These are phyloP conservation scores for Komagataella ulmi DNA, from an alignment of 805 yeast genomes.

Conservation along the genomic window DNA sequence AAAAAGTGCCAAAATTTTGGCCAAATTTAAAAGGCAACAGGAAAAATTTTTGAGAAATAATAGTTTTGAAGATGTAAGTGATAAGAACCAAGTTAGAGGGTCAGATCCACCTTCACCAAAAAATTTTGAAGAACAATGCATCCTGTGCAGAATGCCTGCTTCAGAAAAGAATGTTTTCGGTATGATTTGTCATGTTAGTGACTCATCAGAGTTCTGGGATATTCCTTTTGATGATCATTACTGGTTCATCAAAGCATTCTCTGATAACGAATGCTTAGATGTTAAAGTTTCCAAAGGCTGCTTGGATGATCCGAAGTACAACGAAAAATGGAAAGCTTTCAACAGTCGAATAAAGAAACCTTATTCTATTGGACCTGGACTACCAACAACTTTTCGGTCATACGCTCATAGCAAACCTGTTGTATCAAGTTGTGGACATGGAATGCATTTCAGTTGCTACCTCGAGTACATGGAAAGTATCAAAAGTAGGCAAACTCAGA, in stretches of 20 bases:
- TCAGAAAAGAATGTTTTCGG: conserved; percentile 57
- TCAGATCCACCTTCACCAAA: conserved; percentile 32
- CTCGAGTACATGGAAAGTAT: conserved; percentile 46
- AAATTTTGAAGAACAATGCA: conserved; percentile 65
- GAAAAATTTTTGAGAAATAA: conserved; percentile 52
- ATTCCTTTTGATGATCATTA: conserved; percentile 51
- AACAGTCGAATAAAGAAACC: conserved; percentile 18
- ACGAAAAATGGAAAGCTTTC: conserved; percentile 19
- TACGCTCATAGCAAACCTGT: conserved; percentile 30
- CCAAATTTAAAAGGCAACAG: conserved; percentile 72
- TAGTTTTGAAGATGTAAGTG: conserved; percentile 25
- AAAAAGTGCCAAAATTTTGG: conserved; percentile 59
- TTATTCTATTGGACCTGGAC: conserved; percentile 61
- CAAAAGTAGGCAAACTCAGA: conserved; percentile 43
- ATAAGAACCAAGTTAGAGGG: conserved; percentile 19
- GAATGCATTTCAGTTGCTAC: conserved; percentile 78
- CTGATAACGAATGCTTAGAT: conserved; percentile 31
- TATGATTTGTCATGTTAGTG: conserved; percentile 47
- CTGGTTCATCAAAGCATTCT: conserved; percentile 55
- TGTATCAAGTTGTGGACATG: conserved; percentile 82
- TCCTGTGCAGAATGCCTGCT: conserved; percentile 70
- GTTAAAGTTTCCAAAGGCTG: conserved; percentile 3
- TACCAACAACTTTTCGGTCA: conserved; percentile 24
- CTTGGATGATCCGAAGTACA: conserved; percentile 14
- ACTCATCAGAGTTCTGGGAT: conserved; percentile 44